Evolutionary conservation across 2,329 filamentous ascomycete species (phyloP), one percentile per base, ranked within the genome.

Genomic region (Neofusicoccum laricinum): DNA sequence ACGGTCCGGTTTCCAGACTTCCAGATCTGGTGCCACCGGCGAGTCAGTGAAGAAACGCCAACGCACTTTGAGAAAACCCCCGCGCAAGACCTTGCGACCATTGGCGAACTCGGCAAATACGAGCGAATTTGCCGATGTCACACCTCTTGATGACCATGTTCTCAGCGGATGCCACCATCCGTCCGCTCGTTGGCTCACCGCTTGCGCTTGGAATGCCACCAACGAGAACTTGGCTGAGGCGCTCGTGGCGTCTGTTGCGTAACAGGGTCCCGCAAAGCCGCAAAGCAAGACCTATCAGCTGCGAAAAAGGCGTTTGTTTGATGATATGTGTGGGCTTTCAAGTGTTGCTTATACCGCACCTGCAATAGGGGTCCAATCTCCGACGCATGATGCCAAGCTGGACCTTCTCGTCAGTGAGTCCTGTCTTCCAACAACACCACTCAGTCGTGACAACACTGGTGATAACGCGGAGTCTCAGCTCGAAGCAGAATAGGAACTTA

Each of bases 151-250:
- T 32, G 51, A 7, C n/a, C 21, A n/a, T 43, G n/a, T 43, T 14
- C 40, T 45, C 53, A n/a, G 38, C 53, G 38, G 21, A 58, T 43
- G 21, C 32, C 53, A 45, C 53, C 53, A 45, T 45, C 21, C 38
- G 4, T 41, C 38, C 53, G 38, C 15, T 34, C 19, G 14, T 25
- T 19, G 6, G 38, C 38, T 19, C 53, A 58, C 53, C 53, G 53
- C 53, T 58, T 45, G 38, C 53, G 6, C 51, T 45, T 17, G 53
- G 38, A 58, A 43, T 15, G 53, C 53, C 53, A 58, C 53, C 53
- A 58, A 36, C 40, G 38, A 30, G 53, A 58, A 10, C 17, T 34
- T 15, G 17, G 38, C 38, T n/a, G 38, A 10, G 7, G 38, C 14
- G 34, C 15, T 41, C 17, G 53, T 58, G 53, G 53, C 53, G 53